phyloP scores from a whole-genome alignment of 2,329 filamentous ascomycete species.

The Macroventuria anomochaeta region DNA sequence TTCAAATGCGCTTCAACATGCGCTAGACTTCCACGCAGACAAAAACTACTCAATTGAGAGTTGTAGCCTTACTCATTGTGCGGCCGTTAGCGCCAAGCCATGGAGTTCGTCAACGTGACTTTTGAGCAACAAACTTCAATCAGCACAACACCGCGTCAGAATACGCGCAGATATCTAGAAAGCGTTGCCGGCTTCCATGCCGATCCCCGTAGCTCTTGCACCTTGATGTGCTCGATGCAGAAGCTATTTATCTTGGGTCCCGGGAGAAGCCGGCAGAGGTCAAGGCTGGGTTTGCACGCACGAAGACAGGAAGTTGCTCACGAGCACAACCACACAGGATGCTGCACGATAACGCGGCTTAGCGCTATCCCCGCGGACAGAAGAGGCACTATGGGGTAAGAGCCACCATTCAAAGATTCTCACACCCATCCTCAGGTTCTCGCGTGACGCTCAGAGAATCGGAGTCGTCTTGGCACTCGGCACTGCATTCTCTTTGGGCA shows the following conservation, averaged over 20 bases:
- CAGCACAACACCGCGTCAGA: neutral
- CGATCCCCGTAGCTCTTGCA: neutral
- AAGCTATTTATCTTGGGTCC: constrained; percentile 2
- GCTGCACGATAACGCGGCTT: constrained; percentile 1
- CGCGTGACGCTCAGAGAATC: constrained; percentile 19
- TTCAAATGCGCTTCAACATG: constrained; percentile 30
- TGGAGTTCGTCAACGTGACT: neutral
- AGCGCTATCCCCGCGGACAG: constrained; percentile 12
- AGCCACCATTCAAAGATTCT: constrained; percentile 2
- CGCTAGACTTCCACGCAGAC: neutral
- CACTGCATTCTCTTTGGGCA: constrained; percentile 23
- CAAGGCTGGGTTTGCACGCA: neutral
- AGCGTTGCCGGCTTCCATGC: neutral
- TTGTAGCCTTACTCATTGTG: neutral
- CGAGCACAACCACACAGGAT: neutral
- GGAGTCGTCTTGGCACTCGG: constrained; percentile 26
- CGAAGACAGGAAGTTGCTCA: constrained; percentile 12
- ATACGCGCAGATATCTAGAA: neutral
- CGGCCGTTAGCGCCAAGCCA: neutral
- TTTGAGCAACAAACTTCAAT: neutral
- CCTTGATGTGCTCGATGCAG: constrained; percentile 1
- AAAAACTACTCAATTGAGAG: neutral
- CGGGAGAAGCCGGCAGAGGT: constrained; percentile 7
- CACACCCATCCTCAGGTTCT: constrained; percentile 5
- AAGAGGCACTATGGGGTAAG: constrained; percentile 9